Percentiles rank a stretch among this genome's conserved stretches.
Evolutionary conservation across 495 filamentous ascomycete species (phyloP).

Genomic region (Annulohypoxylon maeteangense): DNA sequence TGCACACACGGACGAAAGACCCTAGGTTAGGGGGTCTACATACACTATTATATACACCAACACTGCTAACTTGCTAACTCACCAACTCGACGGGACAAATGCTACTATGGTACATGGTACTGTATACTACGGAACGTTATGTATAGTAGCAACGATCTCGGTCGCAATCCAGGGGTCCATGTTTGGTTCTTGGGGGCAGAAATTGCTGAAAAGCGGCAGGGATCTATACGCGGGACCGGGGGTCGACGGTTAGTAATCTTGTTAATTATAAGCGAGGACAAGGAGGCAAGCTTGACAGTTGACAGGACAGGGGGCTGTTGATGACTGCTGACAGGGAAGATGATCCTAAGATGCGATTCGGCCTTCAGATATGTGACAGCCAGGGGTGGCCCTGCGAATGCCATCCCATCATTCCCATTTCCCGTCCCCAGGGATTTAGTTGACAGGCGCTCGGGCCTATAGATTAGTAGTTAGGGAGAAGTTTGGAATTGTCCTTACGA

Average conservation of each 20-base stretch:
- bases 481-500: background rate
- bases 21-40: background rate
- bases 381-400: constrained; percentile 35
- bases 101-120: background rate
- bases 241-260: constrained; percentile 34
- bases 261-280: constrained; percentile 40
- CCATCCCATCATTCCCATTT: constrained; percentile 41
- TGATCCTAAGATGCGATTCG: constrained; percentile 44
- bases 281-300: constrained; percentile 41
- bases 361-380: constrained; percentile 43
- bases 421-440: constrained; percentile 40
- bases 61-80: background rate
- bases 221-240: constrained; percentile 27
- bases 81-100: constrained; percentile 3
- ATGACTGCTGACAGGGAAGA: constrained; percentile 34
- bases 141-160: constrained; percentile 40
- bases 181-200: constrained; percentile 37
- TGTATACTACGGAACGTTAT: constrained; percentile 13
- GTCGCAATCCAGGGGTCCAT: constrained; percentile 32
- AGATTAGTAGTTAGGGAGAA: background rate
- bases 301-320: constrained; percentile 33
- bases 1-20: constrained; percentile 7
- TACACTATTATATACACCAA: background rate
- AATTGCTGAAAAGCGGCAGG: constrained; percentile 17
- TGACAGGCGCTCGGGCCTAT: constrained; percentile 40